Evolutionary conservation across 1,284 basidiomycete species (phyloP), one percentile per base, ranked within the genome.

Genomic region (Rhodotorula sp.): DNA sequence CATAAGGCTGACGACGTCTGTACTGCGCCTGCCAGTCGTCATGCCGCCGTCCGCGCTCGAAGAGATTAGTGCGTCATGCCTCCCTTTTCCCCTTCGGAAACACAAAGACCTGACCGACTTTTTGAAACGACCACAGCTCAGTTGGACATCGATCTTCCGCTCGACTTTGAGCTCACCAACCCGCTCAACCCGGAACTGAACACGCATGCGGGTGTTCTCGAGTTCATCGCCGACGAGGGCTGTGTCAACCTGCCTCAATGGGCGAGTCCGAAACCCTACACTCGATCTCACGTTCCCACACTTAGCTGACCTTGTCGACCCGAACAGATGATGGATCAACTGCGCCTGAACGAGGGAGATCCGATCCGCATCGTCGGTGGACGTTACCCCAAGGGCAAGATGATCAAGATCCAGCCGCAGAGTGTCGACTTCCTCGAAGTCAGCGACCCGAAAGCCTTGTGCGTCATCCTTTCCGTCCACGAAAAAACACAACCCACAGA

Each of bases 161-260:
- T 95, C 93, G 93, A 91, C 83, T 99, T 99, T 82, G 89, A 97
- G 78, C 85, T 99, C 60, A 89, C 91, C 65, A 97, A 97, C 82
- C 93, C 95, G 1, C 82, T 87, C 59, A 93, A 94, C 80, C 85
- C 90, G 19, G 90, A 90, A 19, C 89, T 91, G 26, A 80, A 81
- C 60, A 99, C 97, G 1, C 93, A 99, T 80, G 91, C 91, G 1
- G 97, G 97, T 85, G 97, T 99, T 23, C 87, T 99, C 58, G 97
- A 99, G 81, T 99, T 99, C 82, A 98, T 98, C 75, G 95, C 97
- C 1, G 91, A 97, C 69, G 95, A 98, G 81, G 97, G 97, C 21
- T 86, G 91, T 28, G 95, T 97, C 4, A 91, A 99, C 83, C 84
- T 99, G 19, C 97, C 97, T 0, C 91, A 93, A 74, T 99, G 97